These are phyloP conservation scores for Phylloporus sp. DNA, from an alignment of 1,284 basidiomycete species.

Conservation along the genomic window DNA sequence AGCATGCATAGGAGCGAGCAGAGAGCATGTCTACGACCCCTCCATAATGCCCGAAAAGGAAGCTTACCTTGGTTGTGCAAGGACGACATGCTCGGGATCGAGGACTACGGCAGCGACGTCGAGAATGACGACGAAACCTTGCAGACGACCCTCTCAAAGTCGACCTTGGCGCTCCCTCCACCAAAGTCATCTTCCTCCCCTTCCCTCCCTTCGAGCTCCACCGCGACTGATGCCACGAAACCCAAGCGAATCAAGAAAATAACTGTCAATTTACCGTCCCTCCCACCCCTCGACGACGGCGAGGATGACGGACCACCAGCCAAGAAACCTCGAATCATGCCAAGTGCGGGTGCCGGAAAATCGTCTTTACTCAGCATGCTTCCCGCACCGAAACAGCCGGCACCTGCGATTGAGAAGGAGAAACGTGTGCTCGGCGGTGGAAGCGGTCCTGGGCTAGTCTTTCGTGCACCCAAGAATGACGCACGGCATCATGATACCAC, in stretches of 20 bases:
- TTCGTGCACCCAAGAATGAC: conserved; percentile 42
- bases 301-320: conserved; percentile 53
- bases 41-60: neutral
- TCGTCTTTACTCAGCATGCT: conserved; percentile 75
- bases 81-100: conserved; percentile 66
- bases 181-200: conserved; percentile 26
- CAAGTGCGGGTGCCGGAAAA: conserved; percentile 53
- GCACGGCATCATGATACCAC: conserved; percentile 9
- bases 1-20: conserved; percentile 52
- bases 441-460: conserved; percentile 61
- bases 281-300: conserved; percentile 45
- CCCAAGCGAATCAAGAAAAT: conserved; percentile 70
- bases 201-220: conserved; percentile 35
- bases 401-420: conserved; percentile 31
- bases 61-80: conserved; percentile 3
- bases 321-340: conserved; percentile 60
- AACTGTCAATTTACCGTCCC: conserved; percentile 63
- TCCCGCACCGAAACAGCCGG: conserved; percentile 68
- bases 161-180: conserved; percentile 43
- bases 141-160: conserved; percentile 29
- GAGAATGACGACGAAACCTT: conserved; percentile 52
- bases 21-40: no score
- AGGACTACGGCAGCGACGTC: conserved; percentile 73
- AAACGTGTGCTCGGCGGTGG: conserved; percentile 70
- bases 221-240: conserved; percentile 38